Conservation (phyloP, 2,329 filamentous ascomycete species). For the Teratosphaeria pseudoeucalypti region DNA sequence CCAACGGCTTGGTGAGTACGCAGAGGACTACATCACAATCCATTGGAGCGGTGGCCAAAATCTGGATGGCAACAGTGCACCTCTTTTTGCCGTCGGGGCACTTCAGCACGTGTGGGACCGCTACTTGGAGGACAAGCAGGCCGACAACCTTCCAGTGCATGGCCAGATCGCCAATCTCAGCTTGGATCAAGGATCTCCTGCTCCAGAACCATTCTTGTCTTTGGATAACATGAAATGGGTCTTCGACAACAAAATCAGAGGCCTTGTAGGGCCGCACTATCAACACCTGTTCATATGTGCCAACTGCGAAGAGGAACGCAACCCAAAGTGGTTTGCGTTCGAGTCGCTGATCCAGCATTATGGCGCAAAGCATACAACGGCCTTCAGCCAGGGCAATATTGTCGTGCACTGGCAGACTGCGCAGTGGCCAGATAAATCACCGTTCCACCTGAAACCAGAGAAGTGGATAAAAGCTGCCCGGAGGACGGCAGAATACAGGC, state of each 20-base stretch:
- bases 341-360: constrained; percentile 75
- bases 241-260: constrained; percentile 66
- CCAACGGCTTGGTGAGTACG: constrained; percentile 53
- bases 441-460: constrained; percentile 52
- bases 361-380: constrained; percentile 66
- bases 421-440: constrained; percentile 67
- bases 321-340: constrained; percentile 60
- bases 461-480: constrained; percentile 12
- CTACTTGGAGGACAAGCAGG: constrained; percentile 34
- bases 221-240: constrained; percentile 83
- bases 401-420: constrained; percentile 67
- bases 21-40: constrained; percentile 58
- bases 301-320: constrained; percentile 48
- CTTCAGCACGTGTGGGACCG: constrained; percentile 47
- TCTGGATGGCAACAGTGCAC: constrained; percentile 52
- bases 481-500: constrained; percentile 3
- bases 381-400: constrained; percentile 59
- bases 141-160: constrained; percentile 10
- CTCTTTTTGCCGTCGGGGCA: constrained; percentile 62
- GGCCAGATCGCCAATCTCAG: constrained; percentile 1
- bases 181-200: constrained; percentile 11
- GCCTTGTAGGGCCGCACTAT: constrained; percentile 52
- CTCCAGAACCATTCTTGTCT: constrained; percentile 39
- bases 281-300: constrained; percentile 66
- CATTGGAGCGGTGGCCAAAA: constrained; percentile 55